Base-by-base conservation (phyloP, 2,329 filamentous ascomycete species). In the Penicillium sp. region DNA sequence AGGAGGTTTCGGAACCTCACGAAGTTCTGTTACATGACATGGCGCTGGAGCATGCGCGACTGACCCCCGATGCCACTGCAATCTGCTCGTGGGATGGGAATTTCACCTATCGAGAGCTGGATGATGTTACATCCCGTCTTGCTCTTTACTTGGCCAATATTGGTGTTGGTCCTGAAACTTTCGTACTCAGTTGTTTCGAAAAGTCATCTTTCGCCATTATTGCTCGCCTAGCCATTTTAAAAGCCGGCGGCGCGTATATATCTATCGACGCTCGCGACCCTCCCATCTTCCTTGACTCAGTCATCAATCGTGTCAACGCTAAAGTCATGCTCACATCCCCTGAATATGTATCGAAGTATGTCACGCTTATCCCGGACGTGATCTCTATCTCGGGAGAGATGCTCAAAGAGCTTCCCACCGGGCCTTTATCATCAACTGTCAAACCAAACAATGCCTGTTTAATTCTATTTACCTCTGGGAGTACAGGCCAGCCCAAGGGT, bases 211-310 rank as follows among this genome's bases (percentile, higher is more conserved):
- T 62, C 62, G 57, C 63, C 2, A 59, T 66, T 27, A 60, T 66
- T 1, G 63, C 63, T 24, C 54, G 62, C 14, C 57, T 66, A 3
- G 63, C 63, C 1, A 19, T 66, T 9, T 54, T 66, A 24, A 64
- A 62, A 55, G 60, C 62, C 10, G 63, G 62, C 1, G 60, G 61
- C 14, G 89, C 89, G 1, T 92, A 90, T 68, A 79, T 92, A 9
- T 89, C 91, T 8, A 83, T 92, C 7, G 89, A 92, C 74, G 81
- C 90, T 31, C 88, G 87, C 2, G 90, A 91, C 59, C 89, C 89
- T 21, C 84, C 87, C 1, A 85, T 84, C 48, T 79, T 91, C 48
- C 77, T 92, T 53, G 82, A 86, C 46, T 88, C 90, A 69, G 88
- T 91, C 37, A 82, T 91, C 52, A 86, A 89, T 41, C 89, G 91